A percentile compares a stretch with the other conserved stretches of the same genome.
Evolutionary conservation across 2,329 filamentous ascomycete species (phyloP).

Genomic region (Colletotrichum orbiculare): DNA sequence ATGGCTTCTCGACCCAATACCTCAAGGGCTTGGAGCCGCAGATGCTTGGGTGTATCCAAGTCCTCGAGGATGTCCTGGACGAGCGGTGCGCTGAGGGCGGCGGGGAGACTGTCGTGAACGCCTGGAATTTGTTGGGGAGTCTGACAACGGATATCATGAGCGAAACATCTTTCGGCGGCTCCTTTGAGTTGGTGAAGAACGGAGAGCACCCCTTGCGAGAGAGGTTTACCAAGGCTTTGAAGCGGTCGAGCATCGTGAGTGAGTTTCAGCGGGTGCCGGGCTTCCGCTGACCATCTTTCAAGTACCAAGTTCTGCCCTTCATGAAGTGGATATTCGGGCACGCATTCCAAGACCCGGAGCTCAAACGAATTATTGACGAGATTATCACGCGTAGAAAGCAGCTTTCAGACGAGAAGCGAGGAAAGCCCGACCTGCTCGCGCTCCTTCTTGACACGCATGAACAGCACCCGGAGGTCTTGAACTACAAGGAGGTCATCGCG

Average conservation of each 20-base stretch:
- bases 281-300: neutral
- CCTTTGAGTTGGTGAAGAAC: constrained; percentile 18
- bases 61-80: constrained; percentile 17
- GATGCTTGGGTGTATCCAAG: constrained; percentile 7
- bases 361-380: constrained; percentile 6
- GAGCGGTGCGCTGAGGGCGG: neutral
- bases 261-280: no score
- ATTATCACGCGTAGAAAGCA: neutral
- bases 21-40: constrained; percentile 14
- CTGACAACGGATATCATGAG: constrained; percentile 8
- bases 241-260: constrained; percentile 10
- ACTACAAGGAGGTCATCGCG: constrained; percentile 1
- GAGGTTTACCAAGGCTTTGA: constrained; percentile 3
- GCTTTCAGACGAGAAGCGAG: neutral
- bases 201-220: constrained; percentile 15
- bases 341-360: constrained; percentile 5
- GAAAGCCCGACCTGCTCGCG: constrained; percentile 6
- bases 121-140: constrained; percentile 11
- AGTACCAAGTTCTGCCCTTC: constrained; percentile 22
- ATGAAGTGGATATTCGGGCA: constrained; percentile 13
- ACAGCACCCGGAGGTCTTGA: constrained; percentile 2
- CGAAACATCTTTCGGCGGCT: constrained; percentile 14
- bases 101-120: neutral
- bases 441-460: constrained; percentile 12
- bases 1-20: constrained; percentile 17